Percentiles rank a stretch among this genome's conserved stretches.
Evolutionary conservation across 2,329 filamentous ascomycete species (phyloP).

Genomic region (Aspergillaceae sp.): DNA sequence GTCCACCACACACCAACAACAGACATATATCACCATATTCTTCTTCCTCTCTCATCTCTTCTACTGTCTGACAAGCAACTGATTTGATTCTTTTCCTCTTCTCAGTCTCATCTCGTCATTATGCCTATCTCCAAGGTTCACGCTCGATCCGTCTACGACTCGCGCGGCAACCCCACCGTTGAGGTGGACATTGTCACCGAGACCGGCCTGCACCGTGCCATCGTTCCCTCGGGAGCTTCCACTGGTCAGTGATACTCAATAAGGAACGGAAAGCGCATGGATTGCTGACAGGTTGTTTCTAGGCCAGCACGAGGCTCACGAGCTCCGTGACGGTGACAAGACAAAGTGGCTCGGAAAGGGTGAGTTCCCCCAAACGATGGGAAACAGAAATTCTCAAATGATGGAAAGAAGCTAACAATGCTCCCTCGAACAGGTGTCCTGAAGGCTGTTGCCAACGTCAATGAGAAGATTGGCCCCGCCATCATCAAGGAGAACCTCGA

Average conservation of each 20-base stretch:
- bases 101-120: constrained; percentile 34
- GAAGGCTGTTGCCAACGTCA: constrained; percentile 81
- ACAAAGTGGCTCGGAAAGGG: constrained; percentile 79
- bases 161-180: constrained; percentile 94
- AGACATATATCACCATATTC: constrained; percentile 11
- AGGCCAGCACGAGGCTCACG: constrained; percentile 85
- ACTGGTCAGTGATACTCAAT: constrained; percentile 56
- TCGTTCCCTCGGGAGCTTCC: constrained; percentile 92
- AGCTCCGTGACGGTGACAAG: constrained; percentile 87
- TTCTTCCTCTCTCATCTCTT: constrained; percentile 6
- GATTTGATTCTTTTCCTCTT: constrained; percentile 7
- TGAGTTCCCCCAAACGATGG: constrained; percentile 17
- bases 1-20: constrained; percentile 14
- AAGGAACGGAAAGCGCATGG: not conserved
- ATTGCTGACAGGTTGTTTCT: constrained; percentile 10
- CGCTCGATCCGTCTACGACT: constrained; percentile 96
- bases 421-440: constrained; percentile 45
- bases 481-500: constrained; percentile 75
- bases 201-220: constrained; percentile 92
- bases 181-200: constrained; percentile 97
- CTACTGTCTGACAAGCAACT: constrained; percentile 8
- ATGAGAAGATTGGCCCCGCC: constrained; percentile 68
- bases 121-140: constrained; percentile 91
- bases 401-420: not conserved
- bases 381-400: constrained; percentile 1